Evolutionary conservation across 1,284 basidiomycete genomes (phyloP).

Genomic region (Tilletia caries): DNA sequence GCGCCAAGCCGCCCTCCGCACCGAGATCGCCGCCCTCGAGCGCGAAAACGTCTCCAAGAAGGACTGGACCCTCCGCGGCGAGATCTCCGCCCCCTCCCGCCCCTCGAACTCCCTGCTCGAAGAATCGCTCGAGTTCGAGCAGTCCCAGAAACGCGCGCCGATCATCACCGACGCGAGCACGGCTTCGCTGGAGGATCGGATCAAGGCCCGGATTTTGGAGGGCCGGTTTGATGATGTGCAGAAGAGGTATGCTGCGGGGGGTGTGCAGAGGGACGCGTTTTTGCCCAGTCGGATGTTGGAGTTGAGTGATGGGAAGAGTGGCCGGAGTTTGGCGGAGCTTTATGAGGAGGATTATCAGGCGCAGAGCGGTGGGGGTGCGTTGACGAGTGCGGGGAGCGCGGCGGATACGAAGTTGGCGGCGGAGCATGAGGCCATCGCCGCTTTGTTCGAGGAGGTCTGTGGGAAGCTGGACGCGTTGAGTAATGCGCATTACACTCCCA

Average conservation of each 20-base stretch:
- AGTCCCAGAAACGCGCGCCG: conserved; percentile 77
- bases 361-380: conserved; percentile 59
- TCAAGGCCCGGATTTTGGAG: conserved; percentile 85
- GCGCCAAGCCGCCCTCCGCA: conserved; percentile 57
- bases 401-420: conserved; percentile 82
- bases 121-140: conserved; percentile 93
- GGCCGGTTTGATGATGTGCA: conserved; percentile 85
- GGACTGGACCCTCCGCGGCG: conserved; percentile 92
- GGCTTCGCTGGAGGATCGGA: conserved; percentile 78
- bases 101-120: conserved; percentile 89
- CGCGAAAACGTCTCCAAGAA: conserved; percentile 61
- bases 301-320: conserved; percentile 68
- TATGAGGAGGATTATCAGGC: conserved; percentile 89
- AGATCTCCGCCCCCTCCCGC: conserved; percentile 74
- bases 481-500: conserved; percentile 93
- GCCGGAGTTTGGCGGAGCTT: conserved; percentile 85
- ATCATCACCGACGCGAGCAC: conserved; percentile 86
- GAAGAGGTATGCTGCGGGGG: conserved; percentile 61
- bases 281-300: conserved; percentile 85
- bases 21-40: conserved; percentile 61
- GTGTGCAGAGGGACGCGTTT: conserved; percentile 70
- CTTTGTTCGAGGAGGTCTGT: conserved; percentile 79
- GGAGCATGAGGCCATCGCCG: conserved; percentile 81
- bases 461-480: conserved; percentile 87
- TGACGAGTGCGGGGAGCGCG: conserved; percentile 59